Evolutionary conservation across 2,329 filamentous ascomycete genomes (phyloP).

Genomic region (Shiraia bambusicola): DNA sequence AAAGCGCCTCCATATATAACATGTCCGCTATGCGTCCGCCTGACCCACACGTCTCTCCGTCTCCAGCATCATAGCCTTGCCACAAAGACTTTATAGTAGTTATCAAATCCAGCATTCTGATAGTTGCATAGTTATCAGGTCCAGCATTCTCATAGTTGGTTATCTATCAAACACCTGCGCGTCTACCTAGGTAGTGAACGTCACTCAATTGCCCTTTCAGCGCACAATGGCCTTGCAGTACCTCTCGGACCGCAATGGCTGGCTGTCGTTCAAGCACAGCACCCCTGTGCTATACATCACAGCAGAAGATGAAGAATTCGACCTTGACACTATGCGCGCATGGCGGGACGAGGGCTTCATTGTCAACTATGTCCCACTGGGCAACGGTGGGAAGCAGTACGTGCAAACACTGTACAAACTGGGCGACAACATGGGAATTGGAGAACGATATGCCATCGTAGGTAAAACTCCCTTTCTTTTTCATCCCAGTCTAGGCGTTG

Average conservation of each 20-base stretch:
- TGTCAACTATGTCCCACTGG: slow-evolving; percentile 57
- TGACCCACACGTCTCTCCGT: slow-evolving; percentile 1
- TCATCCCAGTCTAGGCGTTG: slow-evolving; percentile 2
- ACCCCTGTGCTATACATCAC: slow-evolving; percentile 53
- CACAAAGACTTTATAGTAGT: neutral
- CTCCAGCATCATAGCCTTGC: neutral
- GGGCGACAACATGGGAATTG: slow-evolving; percentile 57
- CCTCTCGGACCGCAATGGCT: slow-evolving; percentile 41
- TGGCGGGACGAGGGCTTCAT: slow-evolving; percentile 64
- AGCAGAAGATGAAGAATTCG: slow-evolving; percentile 58
- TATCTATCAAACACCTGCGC: neutral
- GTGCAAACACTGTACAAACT: slow-evolving; percentile 52
- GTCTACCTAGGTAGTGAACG: slow-evolving; percentile 5
- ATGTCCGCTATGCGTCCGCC: slow-evolving; percentile 12
- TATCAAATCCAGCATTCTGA: too few species aligned
- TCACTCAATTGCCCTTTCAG: slow-evolving; percentile 2
- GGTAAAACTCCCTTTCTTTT: slow-evolving; percentile 47
- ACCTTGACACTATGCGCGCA: slow-evolving; percentile 54
- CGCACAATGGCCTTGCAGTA: slow-evolving; percentile 38
- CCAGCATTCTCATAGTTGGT: neutral
- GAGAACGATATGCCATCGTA: slow-evolving; percentile 64
- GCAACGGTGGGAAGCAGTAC: slow-evolving; percentile 52
- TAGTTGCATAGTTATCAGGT: too few species aligned
- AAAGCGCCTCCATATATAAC: slow-evolving; percentile 8
- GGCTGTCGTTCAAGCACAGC: slow-evolving; percentile 45